Evolutionary conservation across 148 eudicot species (phyloP).

Genomic region (Pharnaceum exiguum): DNA sequence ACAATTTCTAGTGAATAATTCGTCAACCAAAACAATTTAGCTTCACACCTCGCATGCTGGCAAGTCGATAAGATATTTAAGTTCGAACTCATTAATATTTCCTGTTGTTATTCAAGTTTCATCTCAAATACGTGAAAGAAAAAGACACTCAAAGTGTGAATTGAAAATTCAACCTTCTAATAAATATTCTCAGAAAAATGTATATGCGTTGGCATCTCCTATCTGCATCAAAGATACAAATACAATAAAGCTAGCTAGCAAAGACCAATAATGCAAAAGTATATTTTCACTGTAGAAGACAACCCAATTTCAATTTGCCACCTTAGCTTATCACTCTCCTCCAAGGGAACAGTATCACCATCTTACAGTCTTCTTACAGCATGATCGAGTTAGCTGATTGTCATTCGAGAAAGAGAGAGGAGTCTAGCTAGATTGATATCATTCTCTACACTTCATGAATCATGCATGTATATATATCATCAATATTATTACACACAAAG

Average conservation of each 20-base stretch:
- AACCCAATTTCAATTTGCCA: neutral
- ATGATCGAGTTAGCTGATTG: too few species aligned
- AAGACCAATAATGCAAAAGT: neutral
- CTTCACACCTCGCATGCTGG: too few species aligned
- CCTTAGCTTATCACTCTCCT: too few species aligned
- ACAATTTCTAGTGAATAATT: too few species aligned
- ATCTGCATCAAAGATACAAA: slow-evolving; percentile 12
- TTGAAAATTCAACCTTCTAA: neutral
- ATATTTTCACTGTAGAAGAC: neutral
- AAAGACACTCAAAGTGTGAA: neutral
- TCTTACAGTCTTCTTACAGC: too few species aligned
- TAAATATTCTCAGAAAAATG: neutral
- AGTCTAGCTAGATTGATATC: too few species aligned
- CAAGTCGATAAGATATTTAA: too few species aligned
- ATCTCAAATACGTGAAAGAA: neutral
- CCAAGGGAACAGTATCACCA: neutral
- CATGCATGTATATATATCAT: neutral
- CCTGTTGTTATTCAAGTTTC: too few species aligned
- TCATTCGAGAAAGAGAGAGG: too few species aligned
- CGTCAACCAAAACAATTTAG: too few species aligned
- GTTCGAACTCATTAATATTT: too few species aligned
- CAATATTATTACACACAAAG: neutral
- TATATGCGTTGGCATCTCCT: slow-evolving; percentile 11
- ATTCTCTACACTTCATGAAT: neutral
- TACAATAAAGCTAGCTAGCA: slow-evolving; percentile 12